Percentiles rank a stretch among this genome's conserved stretches.
These are phyloP conservation scores for Trametes meyenii DNA, from an alignment of 768 basidiomycete genomes.

Conservation along the genomic window DNA sequence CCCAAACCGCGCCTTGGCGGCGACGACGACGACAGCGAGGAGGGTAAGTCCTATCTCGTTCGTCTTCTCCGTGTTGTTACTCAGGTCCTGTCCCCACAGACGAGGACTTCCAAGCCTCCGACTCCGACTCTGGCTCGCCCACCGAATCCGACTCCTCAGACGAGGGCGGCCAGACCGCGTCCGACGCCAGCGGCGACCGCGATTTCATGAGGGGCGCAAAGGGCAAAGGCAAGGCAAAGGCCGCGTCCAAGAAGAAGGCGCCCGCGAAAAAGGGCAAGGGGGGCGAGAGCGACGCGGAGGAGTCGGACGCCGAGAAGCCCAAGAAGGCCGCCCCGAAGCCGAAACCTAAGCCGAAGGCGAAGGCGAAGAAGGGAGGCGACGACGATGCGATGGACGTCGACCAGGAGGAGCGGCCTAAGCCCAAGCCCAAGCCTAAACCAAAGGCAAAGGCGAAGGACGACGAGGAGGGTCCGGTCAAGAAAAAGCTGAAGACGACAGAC, in stretches of 20 bases:
- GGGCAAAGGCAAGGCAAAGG: slow-evolving; percentile 35
- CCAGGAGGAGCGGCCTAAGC: slow-evolving; percentile 36
- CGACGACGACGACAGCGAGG: slow-evolving; percentile 81
- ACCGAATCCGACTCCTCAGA: slow-evolving; percentile 68
- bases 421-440: slow-evolving; percentile 48
- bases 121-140: slow-evolving; percentile 87
- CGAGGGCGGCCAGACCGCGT: slow-evolving; percentile 78
- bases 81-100: slow-evolving; percentile 45
- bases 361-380: slow-evolving; percentile 45
- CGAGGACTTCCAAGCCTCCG: slow-evolving; percentile 89
- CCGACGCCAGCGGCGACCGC: slow-evolving; percentile 82
- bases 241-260: slow-evolving; percentile 41
- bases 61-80: neutral
- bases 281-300: slow-evolving; percentile 37
- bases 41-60: slow-evolving; percentile 47
- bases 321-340: slow-evolving; percentile 55
- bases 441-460: slow-evolving; percentile 50
- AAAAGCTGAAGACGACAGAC: slow-evolving; percentile 68
- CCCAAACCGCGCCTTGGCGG: slow-evolving; percentile 52
- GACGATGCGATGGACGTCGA: slow-evolving; percentile 46
- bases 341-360: slow-evolving; percentile 56
- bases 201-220: slow-evolving; percentile 51
- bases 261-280: slow-evolving; percentile 31
- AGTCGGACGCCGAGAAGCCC: slow-evolving; percentile 45
- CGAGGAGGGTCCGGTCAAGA: slow-evolving; percentile 63